Evolutionary conservation across 257 asterid species (phyloP).

Genomic region (Nyctanthes arbortristis): DNA sequence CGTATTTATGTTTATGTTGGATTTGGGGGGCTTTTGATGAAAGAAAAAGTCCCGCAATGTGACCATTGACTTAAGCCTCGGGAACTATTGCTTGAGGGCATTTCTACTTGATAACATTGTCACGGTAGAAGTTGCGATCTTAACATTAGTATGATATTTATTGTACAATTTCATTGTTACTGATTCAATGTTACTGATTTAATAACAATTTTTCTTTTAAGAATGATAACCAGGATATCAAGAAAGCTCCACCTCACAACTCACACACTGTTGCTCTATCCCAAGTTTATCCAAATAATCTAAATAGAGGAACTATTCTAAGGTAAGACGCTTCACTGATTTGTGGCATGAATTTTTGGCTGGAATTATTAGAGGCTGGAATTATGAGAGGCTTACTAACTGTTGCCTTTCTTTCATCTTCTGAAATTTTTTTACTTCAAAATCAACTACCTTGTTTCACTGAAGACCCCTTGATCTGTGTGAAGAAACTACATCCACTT

Average conservation of each 20-base stretch:
- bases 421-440: slow-evolving; percentile 11
- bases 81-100: background rate
- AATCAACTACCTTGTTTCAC: slow-evolving; percentile 25
- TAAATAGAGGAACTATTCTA: slow-evolving; percentile 63
- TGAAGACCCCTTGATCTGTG: slow-evolving; percentile 90
- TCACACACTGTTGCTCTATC: slow-evolving; percentile 82
- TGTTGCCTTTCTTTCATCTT: slow-evolving; percentile 14
- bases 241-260: slow-evolving; percentile 72
- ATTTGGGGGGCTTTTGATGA: too few species aligned
- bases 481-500: slow-evolving; percentile 52
- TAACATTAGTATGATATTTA: slow-evolving; percentile 9
- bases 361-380: too few species aligned
- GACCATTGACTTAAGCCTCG: background rate
- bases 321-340: slow-evolving; percentile 60
- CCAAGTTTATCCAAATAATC: slow-evolving; percentile 78
- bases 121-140: too few species aligned
- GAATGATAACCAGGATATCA: slow-evolving; percentile 75
- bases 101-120: background rate
- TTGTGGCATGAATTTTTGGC: slow-evolving; percentile 17
- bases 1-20: background rate
- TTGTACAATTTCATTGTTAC: too few species aligned
- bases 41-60: too few species aligned
- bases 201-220: slow-evolving; percentile 26
- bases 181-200: background rate
- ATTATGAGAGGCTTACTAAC: slow-evolving; percentile 14